Percentiles rank a stretch among this genome's conserved stretches.
Conservation (phyloP, 371 early-diverging fungal species). For the Lichtheimia corymbifera region DNA sequence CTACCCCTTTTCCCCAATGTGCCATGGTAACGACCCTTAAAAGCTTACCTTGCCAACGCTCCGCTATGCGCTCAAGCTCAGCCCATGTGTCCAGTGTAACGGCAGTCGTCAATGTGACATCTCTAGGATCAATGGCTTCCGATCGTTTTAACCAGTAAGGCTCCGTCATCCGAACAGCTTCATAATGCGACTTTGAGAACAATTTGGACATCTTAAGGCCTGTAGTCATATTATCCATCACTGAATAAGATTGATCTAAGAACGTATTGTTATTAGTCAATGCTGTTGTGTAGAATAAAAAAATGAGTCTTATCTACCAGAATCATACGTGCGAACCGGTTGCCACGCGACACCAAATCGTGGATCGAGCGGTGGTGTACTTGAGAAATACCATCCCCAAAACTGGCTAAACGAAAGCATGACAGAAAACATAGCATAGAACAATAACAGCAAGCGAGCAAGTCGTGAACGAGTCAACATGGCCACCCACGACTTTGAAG, state of each 20-base stretch:
- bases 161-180: constrained; percentile 31
- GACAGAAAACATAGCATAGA: constrained; percentile 47
- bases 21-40: neutral
- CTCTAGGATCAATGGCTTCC: constrained; percentile 20
- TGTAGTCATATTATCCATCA: constrained; percentile 42
- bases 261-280: too few relatives aligned
- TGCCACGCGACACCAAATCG: constrained; percentile 32
- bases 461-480: constrained; percentile 32
- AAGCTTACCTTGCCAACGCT: constrained; percentile 43
- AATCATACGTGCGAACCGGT: constrained; percentile 46
- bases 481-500: constrained; percentile 39
- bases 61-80: constrained; percentile 33
- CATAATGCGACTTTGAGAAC: constrained; percentile 42
- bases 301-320: constrained; percentile 18
- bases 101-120: constrained; percentile 39
- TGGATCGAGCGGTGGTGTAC: constrained; percentile 14
- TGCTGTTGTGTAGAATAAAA: too few relatives aligned
- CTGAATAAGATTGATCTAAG: constrained; percentile 36
- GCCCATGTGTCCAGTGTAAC: constrained; percentile 37
- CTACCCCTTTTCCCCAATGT: too few relatives aligned
- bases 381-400: constrained; percentile 28
- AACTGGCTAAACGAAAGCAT: constrained; percentile 40
- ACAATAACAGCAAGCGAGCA: constrained; percentile 16
- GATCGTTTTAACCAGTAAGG: constrained; percentile 45
- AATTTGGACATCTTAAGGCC: constrained; percentile 48